A percentile compares a stretch with the other conserved stretches of the same genome.
Conservation (phyloP, 225 moss, liverwort and hornwort genomes). For the Pleurozium schreberi region DNA sequence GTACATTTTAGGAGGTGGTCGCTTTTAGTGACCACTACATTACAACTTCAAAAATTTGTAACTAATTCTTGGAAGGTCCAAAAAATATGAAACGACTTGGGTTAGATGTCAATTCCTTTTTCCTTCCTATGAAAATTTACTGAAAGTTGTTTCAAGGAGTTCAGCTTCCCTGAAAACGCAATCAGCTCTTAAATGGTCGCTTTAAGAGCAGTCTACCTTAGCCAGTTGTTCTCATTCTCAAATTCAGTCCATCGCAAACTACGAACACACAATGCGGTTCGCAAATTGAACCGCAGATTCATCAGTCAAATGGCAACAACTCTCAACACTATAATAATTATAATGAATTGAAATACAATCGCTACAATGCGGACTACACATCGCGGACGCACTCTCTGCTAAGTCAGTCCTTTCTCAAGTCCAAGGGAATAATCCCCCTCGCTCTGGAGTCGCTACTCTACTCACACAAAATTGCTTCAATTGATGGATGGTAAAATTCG, state of each 20-base stretch:
- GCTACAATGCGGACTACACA: background rate
- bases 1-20: too few species aligned
- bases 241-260: background rate
- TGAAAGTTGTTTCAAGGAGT: too few species aligned
- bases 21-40: too few species aligned
- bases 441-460: background rate
- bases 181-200: too few species aligned
- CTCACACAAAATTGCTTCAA: background rate
- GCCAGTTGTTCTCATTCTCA: too few species aligned
- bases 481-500: background rate
- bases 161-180: too few species aligned
- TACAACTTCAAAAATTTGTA: too few species aligned
- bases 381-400: constrained; percentile 5
- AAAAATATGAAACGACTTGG: too few species aligned
- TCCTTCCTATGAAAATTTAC: too few species aligned
- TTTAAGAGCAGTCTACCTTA: too few species aligned
- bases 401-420: constrained; percentile 10
- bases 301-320: background rate
- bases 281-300: background rate
- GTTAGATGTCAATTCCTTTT: too few species aligned
- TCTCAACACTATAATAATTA: background rate
- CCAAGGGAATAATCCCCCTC: background rate
- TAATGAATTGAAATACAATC: background rate
- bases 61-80: too few species aligned
- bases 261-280: background rate